Evolutionary conservation across 23 red algal species (phyloP), one percentile per base, ranked within the genome.

Genomic region (Chondrus crispus): DNA sequence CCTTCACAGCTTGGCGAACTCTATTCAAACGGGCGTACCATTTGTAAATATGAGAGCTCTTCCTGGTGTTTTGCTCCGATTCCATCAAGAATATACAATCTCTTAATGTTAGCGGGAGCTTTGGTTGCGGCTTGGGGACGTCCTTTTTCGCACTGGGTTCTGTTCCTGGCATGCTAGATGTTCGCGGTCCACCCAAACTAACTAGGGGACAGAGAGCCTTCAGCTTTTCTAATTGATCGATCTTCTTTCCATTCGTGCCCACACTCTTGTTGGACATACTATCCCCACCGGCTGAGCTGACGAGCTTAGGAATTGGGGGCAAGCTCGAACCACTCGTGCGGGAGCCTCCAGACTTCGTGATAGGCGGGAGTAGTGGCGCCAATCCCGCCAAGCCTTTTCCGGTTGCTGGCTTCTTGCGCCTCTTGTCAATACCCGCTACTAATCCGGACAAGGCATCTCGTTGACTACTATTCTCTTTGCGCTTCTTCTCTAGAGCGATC

Each of bases 1-100:
- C n/a, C n/a, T n/a, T n/a, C n/a, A n/a, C n/a, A n/a, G n/a, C n/a
- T n/a, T n/a, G n/a, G n/a, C n/a, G n/a, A n/a, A n/a, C n/a, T n/a
- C n/a, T n/a, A n/a, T n/a, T n/a, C n/a, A n/a, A n/a, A n/a, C 79
- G 54, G 28, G 75, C 76, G 63, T 74, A 84, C 89, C 89, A 92
- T 46, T 77, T 71, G 79, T 92, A 92, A 6, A 92, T n/a, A 18
- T 83, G 77, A 43, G 62, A 49, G 41, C 89, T 84, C 46, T 92
- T 92, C 78, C 62, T 66, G 24, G 68, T 84, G 47, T 62, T 74
- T 20, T 55, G 43, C 26, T 81, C 75, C 16, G 60, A 75, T 74
- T 92, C 89, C 46, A 92, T 78, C 45, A 72, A 74, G 51, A 84
- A 84, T 42, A 92, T 4, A 37, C 89, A 92, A 46, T 92, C 89